Evolutionary conservation across 2,329 filamentous ascomycete genomes (phyloP).

Genomic region (Penicillium brasilianum): DNA sequence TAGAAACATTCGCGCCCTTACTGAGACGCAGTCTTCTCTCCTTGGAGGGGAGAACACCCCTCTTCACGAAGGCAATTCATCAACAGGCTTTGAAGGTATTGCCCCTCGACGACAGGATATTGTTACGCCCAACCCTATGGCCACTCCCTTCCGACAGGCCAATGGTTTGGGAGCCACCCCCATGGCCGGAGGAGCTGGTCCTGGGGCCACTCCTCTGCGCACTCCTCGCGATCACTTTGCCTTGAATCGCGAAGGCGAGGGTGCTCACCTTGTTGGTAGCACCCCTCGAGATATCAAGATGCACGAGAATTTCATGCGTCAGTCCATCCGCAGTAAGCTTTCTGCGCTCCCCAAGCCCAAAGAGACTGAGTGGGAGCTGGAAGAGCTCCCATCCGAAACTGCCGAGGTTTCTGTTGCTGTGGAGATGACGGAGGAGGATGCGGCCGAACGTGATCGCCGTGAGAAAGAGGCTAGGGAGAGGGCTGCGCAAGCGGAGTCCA

Average conservation of each 20-base stretch:
- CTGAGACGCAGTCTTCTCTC: slow-evolving; percentile 90
- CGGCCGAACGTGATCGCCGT: slow-evolving; percentile 76
- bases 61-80: slow-evolving; percentile 77
- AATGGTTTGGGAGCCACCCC: slow-evolving; percentile 72
- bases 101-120: slow-evolving; percentile 79
- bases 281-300: slow-evolving; percentile 78
- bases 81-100: slow-evolving; percentile 86
- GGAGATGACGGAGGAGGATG: slow-evolving; percentile 66
- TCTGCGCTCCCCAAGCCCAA: slow-evolving; percentile 88
- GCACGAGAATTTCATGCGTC: slow-evolving; percentile 70
- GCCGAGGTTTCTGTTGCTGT: slow-evolving; percentile 60
- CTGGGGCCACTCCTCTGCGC: slow-evolving; percentile 81
- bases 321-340: slow-evolving; percentile 67
- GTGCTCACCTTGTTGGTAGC: slow-evolving; percentile 69
- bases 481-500: slow-evolving; percentile 71
- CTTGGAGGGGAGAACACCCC: slow-evolving; percentile 93
- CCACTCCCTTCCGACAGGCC: slow-evolving; percentile 77
- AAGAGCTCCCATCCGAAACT: slow-evolving; percentile 79
- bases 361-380: slow-evolving; percentile 91
- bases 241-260: slow-evolving; percentile 73
- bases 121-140: slow-evolving; percentile 93
- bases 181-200: slow-evolving; percentile 60
- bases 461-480: slow-evolving; percentile 68
- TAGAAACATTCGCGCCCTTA: slow-evolving; percentile 87
- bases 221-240: slow-evolving; percentile 88